Conservation (phyloP, 306 rosid species). For the Clitoria ternatea region DNA sequence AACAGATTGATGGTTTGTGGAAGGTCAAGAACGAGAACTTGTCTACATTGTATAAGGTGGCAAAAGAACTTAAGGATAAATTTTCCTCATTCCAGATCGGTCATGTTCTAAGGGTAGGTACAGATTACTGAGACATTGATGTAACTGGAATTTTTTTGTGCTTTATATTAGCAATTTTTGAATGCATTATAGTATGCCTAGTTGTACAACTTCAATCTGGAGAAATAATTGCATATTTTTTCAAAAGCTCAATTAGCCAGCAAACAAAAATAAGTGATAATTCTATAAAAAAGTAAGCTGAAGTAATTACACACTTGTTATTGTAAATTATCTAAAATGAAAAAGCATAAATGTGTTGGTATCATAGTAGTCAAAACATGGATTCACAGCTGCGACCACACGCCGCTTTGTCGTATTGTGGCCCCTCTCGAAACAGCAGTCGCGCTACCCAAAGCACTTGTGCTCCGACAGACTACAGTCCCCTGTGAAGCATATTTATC, state of each 20-base stretch:
- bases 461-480: too few species aligned
- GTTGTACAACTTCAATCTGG: not conserved
- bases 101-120: constrained; percentile 87
- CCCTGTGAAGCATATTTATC: too few species aligned
- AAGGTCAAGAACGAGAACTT: constrained; percentile 63
- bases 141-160: constrained; percentile 1
- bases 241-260: not conserved
- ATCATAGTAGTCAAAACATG: too few species aligned
- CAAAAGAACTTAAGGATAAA: constrained; percentile 59
- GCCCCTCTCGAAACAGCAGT: too few species aligned
- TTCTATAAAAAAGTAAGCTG: not conserved
- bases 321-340: not conserved
- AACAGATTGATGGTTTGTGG: constrained; percentile 89
- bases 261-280: not conserved
- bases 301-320: not conserved
- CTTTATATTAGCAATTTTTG: not conserved
- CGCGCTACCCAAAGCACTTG: too few species aligned
- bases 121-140: constrained; percentile 19
- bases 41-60: constrained; percentile 55
- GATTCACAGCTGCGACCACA: too few species aligned
- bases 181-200: not conserved
- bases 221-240: not conserved
- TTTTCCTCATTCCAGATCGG: constrained; percentile 68
- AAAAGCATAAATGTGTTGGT: not conserved
- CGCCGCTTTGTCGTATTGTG: too few species aligned